A percentile compares a stretch with the other conserved stretches of the same genome.
Conservation (phyloP, 2,329 filamentous ascomycete species). For the Alternaria sp. region DNA sequence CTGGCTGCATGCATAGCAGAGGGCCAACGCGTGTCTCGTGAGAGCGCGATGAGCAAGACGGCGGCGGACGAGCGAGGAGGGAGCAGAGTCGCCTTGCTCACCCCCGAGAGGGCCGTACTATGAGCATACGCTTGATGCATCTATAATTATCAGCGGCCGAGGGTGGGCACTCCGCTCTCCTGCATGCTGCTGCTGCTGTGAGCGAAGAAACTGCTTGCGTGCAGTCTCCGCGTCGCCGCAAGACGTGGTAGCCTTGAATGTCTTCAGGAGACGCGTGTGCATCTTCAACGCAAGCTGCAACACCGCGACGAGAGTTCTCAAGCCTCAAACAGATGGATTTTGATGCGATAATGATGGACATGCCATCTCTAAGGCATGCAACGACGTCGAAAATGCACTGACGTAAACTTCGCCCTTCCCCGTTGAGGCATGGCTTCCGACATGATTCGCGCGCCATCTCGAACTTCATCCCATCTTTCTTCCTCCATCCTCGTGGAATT, state of each 20-base stretch:
- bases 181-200: not conserved
- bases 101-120: not conserved
- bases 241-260: not conserved
- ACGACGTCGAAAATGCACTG: not conserved
- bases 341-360: not conserved
- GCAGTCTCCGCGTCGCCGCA: not conserved
- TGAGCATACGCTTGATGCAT: not conserved
- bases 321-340: not conserved
- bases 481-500: not conserved
- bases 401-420: not conserved
- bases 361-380: not conserved
- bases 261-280: not conserved
- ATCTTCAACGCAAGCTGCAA: not conserved
- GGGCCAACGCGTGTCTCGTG: not conserved
- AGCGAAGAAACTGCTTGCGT: not conserved
- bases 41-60: not conserved
- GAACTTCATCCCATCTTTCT: conserved; percentile 4
- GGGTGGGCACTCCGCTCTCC: not conserved
- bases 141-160: not conserved
- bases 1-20: not conserved
- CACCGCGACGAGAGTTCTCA: not conserved
- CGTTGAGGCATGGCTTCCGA: conserved; percentile 7
- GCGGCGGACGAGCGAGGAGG: not conserved
- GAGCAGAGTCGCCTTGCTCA: not conserved
- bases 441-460: not conserved